Conservation (phyloP, 768 basidiomycete species). For the Thelephora ganbajun region DNA sequence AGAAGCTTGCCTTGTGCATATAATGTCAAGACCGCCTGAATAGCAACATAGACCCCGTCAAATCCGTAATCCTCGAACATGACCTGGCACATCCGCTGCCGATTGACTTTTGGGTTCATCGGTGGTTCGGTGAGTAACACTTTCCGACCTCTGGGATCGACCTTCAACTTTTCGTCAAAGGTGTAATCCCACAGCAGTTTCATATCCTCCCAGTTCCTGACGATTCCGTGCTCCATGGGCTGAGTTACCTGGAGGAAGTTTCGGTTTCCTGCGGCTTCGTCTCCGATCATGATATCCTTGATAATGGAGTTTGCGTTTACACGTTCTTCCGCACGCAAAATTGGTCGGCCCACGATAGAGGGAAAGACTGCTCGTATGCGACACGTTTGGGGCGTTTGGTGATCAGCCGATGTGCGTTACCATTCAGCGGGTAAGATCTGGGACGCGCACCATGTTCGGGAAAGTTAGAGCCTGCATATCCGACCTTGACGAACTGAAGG, state of each 20-base stretch:
- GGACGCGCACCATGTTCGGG: conserved; percentile 35
- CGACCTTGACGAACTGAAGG: conserved; percentile 46
- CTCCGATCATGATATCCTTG: conserved; percentile 97
- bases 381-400: background rate
- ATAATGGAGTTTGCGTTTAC: conserved; percentile 64
- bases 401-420: background rate
- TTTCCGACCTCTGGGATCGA: conserved; percentile 79
- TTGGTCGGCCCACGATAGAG: conserved; percentile 92
- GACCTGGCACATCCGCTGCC: conserved; percentile 90
- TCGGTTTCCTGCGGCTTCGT: conserved; percentile 88
- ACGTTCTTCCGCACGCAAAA: conserved; percentile 94
- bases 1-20: conserved; percentile 85
- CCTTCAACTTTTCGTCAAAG: conserved; percentile 86
- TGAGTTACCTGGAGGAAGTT: conserved; percentile 95
- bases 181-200: conserved; percentile 97
- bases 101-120: conserved; percentile 93
- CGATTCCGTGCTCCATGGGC: conserved; percentile 98
- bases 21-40: conserved; percentile 94
- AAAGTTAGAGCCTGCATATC: conserved; percentile 52
- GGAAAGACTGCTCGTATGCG: conserved; percentile 61
- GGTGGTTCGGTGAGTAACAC: conserved; percentile 94
- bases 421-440: background rate
- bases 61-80: conserved; percentile 99
- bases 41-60: conserved; percentile 90
- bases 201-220: conserved; percentile 99